Base-by-base conservation (phyloP, 2,329 filamentous ascomycete genomes). In the Talaromyces marneffei region DNA sequence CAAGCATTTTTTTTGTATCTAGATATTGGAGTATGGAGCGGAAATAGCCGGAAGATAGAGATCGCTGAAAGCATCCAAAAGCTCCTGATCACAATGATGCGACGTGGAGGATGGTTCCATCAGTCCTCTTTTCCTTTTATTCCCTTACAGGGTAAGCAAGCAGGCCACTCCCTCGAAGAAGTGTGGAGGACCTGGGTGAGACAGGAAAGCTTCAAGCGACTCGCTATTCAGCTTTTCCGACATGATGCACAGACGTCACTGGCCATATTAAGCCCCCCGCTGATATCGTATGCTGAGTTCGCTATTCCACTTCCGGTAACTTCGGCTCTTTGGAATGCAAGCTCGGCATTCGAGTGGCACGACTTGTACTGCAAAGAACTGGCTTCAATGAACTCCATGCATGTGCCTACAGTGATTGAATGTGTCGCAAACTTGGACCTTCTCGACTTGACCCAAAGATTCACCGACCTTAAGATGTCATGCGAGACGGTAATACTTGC, bases 1-100 rank as follows among this genome's bases (percentile, higher is more conserved):
- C 75, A 77, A 59, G 71, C 71, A 1, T 76, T 69, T 39, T 65
- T 73, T n/a, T 68, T 77, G 9, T 66, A 60, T 12, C 66, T 77
- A 1, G 69, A 76, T n/a, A 65, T 72, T 14, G 68, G 67, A 18
- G 52, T 77, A 0, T 77, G 75, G 75, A 75, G 74, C 50, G 75
- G 75, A 1, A 67, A 72, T 14, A 70, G 68, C 12, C 67, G 75
- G 1, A 77, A 77, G 31, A 71, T 77, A 5, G 75, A 78, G 55
- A 74, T 78, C n/a, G 71, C 74, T 4, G 75, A 77, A 52, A 72
- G 71, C 31, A 75, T 76, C 56, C 66, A 75, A 29, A 69, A 73
- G 31, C 72, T 74, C 0, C 61, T 74, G 0, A 44, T 77, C 5
- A 77, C 74, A 4, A 77, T 77, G 70, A 61, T 76, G 44, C 67